Base-by-base conservation (phyloP, 805 yeast species). In the Maudiozyma serrabonitensis region DNA sequence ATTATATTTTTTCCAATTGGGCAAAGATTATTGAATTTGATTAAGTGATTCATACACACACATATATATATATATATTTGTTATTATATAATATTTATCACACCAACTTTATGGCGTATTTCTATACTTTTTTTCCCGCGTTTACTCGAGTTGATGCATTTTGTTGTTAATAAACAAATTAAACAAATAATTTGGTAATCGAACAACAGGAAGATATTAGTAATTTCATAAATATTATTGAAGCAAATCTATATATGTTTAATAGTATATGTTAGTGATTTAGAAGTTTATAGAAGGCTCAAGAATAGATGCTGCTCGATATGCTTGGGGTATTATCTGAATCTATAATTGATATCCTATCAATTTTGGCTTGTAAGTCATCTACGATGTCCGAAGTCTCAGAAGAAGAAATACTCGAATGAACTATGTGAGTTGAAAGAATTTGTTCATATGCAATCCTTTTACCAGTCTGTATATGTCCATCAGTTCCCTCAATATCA, bases 281-380 rank as follows among this genome's bases (percentile, higher is more conserved):
- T 6, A 35, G 15, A 35, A n/a, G 18, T 35, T 4, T 13, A n/a
- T 35, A 16, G 11, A 19, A 13, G 42, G 19, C 6, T 41, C n/a
- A 41, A 5, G 43, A 23, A 41, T 54, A 54, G 1, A 53, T 45
- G 38, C 57, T 54, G 32, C 56, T 53, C 2, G 48, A 19, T 11
- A 26, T 21, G 7, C 50, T 45, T 13, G 23, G 26, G 3, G 48
- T 12, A 13, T 44, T 28, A 13, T 21, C 31, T 4, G 46, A 28
- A 18, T 42, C 19, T 1, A 35, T 35, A 46, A 46, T 13, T 6
- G 50, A 43, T 18, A 54, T 48, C 11, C 50, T 49, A 8, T 54
- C 53, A 6, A 58, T 57, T 41, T 58, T 56, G 16, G 45, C 46
- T 43, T 51, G 57, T 21, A 56, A 46, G 9, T 28, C 23, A 43